These are phyloP conservation scores for Penicillium sp. DNA, from an alignment of 2,329 filamentous ascomycete species.

Conservation along the genomic window DNA sequence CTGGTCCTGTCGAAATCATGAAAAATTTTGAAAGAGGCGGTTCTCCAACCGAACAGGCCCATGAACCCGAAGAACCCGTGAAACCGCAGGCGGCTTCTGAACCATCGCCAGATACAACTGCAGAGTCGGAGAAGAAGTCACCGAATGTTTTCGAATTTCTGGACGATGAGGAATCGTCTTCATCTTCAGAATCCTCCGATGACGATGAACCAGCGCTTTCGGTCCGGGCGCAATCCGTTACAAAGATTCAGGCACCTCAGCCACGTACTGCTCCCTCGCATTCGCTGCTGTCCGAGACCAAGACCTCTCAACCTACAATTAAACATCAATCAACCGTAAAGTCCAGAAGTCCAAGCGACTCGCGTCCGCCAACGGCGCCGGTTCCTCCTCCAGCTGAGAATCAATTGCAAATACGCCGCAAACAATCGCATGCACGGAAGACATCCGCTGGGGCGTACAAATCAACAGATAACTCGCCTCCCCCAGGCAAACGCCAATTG, in stretches of 20 bases:
- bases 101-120: slow-evolving; percentile 8
- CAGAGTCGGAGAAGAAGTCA: slow-evolving; percentile 18
- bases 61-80: slow-evolving; percentile 15
- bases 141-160: slow-evolving; percentile 44
- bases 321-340: slow-evolving; percentile 6
- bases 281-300: slow-evolving; percentile 4
- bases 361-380: slow-evolving; percentile 25
- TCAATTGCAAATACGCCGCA: slow-evolving; percentile 29
- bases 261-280: slow-evolving; percentile 18
- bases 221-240: slow-evolving; percentile 7
- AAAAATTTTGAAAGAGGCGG: slow-evolving; percentile 17
- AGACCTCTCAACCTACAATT: slow-evolving; percentile 3
- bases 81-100: slow-evolving; percentile 17
- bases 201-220: slow-evolving; percentile 10
- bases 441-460: slow-evolving; percentile 11
- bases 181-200: slow-evolving; percentile 19
- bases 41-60: slow-evolving; percentile 10
- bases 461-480: slow-evolving; percentile 16
- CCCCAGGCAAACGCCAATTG: slow-evolving; percentile 26
- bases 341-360: slow-evolving; percentile 19
- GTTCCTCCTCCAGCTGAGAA: slow-evolving; percentile 27
- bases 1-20: slow-evolving; percentile 19
- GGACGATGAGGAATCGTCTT: slow-evolving; percentile 26
- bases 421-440: slow-evolving; percentile 19
- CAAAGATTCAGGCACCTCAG: slow-evolving; percentile 24